Evolutionary conservation across 768 basidiomycete species (phyloP), one percentile per base, ranked within the genome.

Genomic region (Cyathus striatus): DNA sequence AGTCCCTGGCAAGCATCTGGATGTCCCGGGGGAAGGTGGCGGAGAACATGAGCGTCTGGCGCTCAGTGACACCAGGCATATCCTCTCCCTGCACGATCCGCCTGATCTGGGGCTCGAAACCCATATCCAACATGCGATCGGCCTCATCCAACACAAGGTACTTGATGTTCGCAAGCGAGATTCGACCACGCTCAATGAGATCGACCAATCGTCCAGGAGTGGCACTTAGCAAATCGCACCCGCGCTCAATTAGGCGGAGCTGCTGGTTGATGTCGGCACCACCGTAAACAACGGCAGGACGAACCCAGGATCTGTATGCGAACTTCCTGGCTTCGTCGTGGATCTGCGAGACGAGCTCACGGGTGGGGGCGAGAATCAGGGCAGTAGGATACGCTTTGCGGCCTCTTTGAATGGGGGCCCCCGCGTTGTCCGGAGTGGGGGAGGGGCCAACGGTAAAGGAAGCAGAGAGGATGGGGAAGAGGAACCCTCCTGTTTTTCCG

Each of bases 61-160:
- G 88, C 10, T 92, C 83, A 21, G 76, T 68, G 12, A 86, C 81
- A 36, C 83, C 86, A n/a, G 96, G 92, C 96, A 99, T 99, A 62
- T 99, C 96, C 58, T 93, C 92, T 53, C 90, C 89, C 65, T 99
- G 90, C 16, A 99, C 96, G 59, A 99, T 99, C 23, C 92, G 80
- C 50, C 96, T 81, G 58, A 99, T 99, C 69, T 98, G 96, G 43
- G 96, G 96, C 67, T 99, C 96, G 76, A 99, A 99, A 85, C 96
- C 96, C 96, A 99, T 99, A 73, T 99, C 96, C 59, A 99, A 79
- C 96, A 99, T 99, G 58, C 96, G 89, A 74, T 99, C 96, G 48
- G 96, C 96, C 71, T 99, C 96, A 57, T 99, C 96, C 42, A 99
- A 85, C 21, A 99, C 96, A 45, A 99, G 86, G 66, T 96, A 98